Evolutionary conservation across 176 grass and related monocot genomes (phyloP), one percentile per base, ranked within the genome.

Genomic region (Saccharum spontaneum): DNA sequence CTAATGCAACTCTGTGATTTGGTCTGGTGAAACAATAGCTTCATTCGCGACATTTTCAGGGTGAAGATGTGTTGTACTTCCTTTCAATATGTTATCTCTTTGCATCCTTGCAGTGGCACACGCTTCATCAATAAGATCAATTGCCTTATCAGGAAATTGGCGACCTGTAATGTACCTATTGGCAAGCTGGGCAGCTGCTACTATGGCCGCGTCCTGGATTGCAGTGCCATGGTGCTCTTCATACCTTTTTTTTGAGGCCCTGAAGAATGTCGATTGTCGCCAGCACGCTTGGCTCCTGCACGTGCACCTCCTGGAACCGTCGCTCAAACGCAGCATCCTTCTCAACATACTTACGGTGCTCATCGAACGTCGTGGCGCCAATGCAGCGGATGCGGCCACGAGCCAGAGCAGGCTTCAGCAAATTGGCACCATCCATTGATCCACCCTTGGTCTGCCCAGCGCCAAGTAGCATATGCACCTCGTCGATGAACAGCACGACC

Each of bases 121-220:
- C 44, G 79, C 79, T 54, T 69, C 69, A 3, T 87, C 86, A 67
- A 87, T 83, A 20, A 87, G 38, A 82, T 87, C 78, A 67, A 87
- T 75, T 40, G 78, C 78, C 77, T 87, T 87, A 24, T 87, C 69
- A 8, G 70, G 85, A 87, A 87, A 82, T 57, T 75, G 71, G 22
- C 43, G 79, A 83, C 44, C 84, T 4, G 67, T 76, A 18, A 88
- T 52, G 11, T 88, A 88, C 17, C 86, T 71, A 4, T 6, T 18
- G 9, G 71, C 54, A 7, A 88, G 71, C 13, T 18, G 48, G 0
- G 26, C 78, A 3, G 86, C 86, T 22, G 86, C 86, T 8, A 69
- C 60, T 22, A 88, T 30, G 5, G 71, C 71, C 0, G 16, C 44
- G 18, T 83, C 79, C 45, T 63, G 37, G 15, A 88, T 82, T 22